Evolutionary conservation across 305 asterid species (phyloP), one percentile per base, ranked within the genome.

Genomic region (Fraxinus floribunda): DNA sequence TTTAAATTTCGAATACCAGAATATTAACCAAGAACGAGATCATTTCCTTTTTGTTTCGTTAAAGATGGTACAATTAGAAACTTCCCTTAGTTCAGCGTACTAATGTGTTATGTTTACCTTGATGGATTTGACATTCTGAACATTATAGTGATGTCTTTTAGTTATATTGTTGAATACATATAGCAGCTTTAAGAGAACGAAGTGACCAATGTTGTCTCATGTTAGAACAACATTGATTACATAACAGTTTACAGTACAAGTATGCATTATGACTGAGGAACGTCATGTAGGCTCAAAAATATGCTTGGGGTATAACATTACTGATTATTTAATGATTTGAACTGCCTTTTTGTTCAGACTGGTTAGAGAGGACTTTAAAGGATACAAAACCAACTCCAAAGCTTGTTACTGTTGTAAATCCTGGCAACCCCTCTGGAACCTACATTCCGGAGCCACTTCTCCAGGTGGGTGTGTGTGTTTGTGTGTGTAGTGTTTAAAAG

Each of bases 351-450:
- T 83, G 84, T 77, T 84, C 91, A 96, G 99, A 92, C 41, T 96
- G 99, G 99, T 87, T 96, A 79, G 98, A 94, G 85, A 89, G 80
- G 89, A 93, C 92, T 5, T 85, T 96, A 76, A 79, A 74, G 88
- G 71, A 92, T 55, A 86, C 94, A 13, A 88, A 89, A 84, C 99
- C 98, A 35, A 92, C 98, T 20, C 99, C 99, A 18, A 96, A 94
- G 95, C 95, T 96, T 57, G 98, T 96, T 36, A 86, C 91, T 76
- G 89, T 96, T 73, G 99, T 96, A 79, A 96, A 96, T 93, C 99
- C 99, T 0, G 99, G 99, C 79, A 96, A 96, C 85, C 99, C 99
- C 3, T 96, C 99, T 2, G 99, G 99, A 85, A 96, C 99, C 72
- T 96, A 90, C 88, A 91, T 96, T 80, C 99, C 99, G 0, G 90